phyloP scores from a whole-genome alignment of 805 yeast species.

The Blastobotrys robertii region DNA sequence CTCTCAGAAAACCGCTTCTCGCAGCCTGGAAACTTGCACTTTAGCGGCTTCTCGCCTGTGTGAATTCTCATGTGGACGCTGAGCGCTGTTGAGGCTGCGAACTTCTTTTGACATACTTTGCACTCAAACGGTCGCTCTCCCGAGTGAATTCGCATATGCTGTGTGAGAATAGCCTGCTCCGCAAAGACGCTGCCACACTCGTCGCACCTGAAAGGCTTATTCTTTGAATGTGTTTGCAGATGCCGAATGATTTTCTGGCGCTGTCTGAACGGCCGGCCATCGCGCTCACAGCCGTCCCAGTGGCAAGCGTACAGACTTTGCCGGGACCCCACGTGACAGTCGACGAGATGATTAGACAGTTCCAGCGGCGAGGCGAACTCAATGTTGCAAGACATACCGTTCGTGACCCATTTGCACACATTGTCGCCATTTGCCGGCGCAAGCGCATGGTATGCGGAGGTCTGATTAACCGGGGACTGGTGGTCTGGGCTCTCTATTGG shows the following conservation, averaged over 20 bases:
- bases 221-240: slow-evolving; percentile 77
- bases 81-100: slow-evolving; percentile 74
- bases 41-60: slow-evolving; percentile 82
- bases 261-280: slow-evolving; percentile 53
- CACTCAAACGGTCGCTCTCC: slow-evolving; percentile 86
- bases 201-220: slow-evolving; percentile 67
- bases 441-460: too few species aligned
- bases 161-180: slow-evolving; percentile 64
- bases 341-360: slow-evolving; percentile 61
- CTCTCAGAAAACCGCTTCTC: slow-evolving; percentile 80
- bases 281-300: slow-evolving; percentile 73
- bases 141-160: slow-evolving; percentile 76
- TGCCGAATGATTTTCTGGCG: slow-evolving; percentile 82
- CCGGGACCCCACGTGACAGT: slow-evolving; percentile 65
- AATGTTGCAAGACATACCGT: slow-evolving; percentile 37
- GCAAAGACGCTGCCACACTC: slow-evolving; percentile 66
- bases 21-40: slow-evolving; percentile 73
- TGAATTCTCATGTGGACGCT: slow-evolving; percentile 80
- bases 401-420: slow-evolving; percentile 34
- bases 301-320: slow-evolving; percentile 56
- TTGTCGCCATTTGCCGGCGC: slow-evolving; percentile 6
- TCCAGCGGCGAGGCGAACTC: slow-evolving; percentile 45
- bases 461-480: slow-evolving; percentile 2
- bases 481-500: slow-evolving; percentile 6
- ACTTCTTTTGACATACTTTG: slow-evolving; percentile 58